Conservation (phyloP, 2,329 filamentous ascomycete species). For the Colletotrichum incanum region DNA sequence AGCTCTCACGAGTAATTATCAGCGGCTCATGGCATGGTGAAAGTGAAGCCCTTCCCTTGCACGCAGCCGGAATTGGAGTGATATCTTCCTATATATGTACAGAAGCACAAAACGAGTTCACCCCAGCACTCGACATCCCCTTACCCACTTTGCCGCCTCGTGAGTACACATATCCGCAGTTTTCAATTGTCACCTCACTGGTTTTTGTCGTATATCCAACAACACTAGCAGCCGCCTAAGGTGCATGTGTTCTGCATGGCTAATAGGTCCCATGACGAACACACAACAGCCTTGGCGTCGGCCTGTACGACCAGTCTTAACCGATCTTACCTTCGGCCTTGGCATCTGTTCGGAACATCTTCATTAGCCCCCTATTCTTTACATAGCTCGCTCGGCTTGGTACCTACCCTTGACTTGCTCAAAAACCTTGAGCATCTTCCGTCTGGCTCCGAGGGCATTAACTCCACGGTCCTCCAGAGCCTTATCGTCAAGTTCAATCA, state of each 20-base stretch:
- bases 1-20: conserved; percentile 1
- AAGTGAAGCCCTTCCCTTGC: conserved; percentile 2
- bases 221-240: background rate
- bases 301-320: conserved; percentile 49
- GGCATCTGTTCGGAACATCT: conserved; percentile 23
- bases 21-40: conserved; percentile 18
- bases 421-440: conserved; percentile 99
- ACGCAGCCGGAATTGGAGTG: background rate
- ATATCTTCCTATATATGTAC: conserved; percentile 34
- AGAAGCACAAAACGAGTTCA: conserved; percentile 31
- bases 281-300: background rate
- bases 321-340: conserved; percentile 79
- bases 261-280: background rate
- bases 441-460: conserved; percentile 92
- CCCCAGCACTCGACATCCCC: conserved; percentile 4
- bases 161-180: background rate
- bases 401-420: conserved; percentile 87
- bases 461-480: conserved; percentile 94
- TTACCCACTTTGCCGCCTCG: background rate
- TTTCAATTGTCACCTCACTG: background rate
- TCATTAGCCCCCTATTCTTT: background rate
- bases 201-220: conserved; percentile 10
- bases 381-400: background rate
- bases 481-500: conserved; percentile 93
- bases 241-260: background rate